phyloP scores from a whole-genome alignment of 768 basidiomycete genomes.

The Lentinula sp. region DNA sequence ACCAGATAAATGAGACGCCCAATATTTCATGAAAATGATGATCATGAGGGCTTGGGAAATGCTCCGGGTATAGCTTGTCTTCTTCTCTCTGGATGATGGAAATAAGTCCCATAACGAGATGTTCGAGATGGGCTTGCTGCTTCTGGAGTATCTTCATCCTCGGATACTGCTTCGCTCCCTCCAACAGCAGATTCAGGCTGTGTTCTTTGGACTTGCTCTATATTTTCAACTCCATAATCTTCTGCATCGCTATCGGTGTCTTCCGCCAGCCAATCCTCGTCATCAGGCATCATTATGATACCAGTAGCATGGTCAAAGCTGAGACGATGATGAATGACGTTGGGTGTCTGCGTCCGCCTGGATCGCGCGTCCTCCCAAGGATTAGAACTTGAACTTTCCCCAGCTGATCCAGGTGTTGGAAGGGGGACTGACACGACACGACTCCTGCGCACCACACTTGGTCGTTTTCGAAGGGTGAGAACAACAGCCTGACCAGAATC shows the following conservation, averaged over 20 bases:
- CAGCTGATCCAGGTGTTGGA: conserved; percentile 9
- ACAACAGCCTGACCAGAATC: conserved; percentile 65
- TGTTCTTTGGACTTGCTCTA: conserved; percentile 3
- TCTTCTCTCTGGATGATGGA: conserved; percentile 78
- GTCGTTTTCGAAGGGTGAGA: conserved; percentile 72
- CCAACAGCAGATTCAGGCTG: conserved; percentile 1
- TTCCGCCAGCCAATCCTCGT: conserved; percentile 55
- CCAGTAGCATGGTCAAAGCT: conserved; percentile 86
- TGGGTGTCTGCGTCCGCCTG: conserved; percentile 15
- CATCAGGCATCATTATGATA: conserved; percentile 83
- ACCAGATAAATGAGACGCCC: no score
- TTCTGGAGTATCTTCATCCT: conserved; percentile 12
- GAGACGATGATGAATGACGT: conserved; percentile 47
- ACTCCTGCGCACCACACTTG: conserved; percentile 41
- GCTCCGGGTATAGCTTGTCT: conserved; percentile 55
- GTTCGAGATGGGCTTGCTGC: conserved; percentile 31
- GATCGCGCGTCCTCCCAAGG: conserved; percentile 58
- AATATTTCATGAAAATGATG: no score
- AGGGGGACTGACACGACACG: not conserved
- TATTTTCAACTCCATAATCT: conserved; percentile 33
- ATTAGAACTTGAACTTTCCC: conserved; percentile 24
- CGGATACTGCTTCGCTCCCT: conserved; percentile 11
- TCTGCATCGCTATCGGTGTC: conserved; percentile 44
- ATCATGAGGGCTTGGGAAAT: conserved; percentile 30
- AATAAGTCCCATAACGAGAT: conserved; percentile 73